phyloP scores from a whole-genome alignment of 2,329 filamentous ascomycete genomes.

The Penicillium brevicompactum region DNA sequence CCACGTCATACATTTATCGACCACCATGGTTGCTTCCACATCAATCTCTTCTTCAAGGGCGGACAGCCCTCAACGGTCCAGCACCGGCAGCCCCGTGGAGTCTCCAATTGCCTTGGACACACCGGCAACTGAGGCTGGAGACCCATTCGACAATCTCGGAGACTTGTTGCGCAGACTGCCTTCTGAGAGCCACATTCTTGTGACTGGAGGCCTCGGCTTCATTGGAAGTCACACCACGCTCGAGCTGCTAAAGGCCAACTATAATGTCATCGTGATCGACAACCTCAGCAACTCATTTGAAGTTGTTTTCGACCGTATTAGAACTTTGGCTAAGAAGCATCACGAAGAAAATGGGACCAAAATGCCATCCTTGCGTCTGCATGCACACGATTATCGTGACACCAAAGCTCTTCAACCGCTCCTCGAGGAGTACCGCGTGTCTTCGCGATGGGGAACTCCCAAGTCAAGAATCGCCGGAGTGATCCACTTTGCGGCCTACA shows the following conservation, averaged over 20 bases:
- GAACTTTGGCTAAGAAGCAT: conserved; percentile 33
- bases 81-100: conserved; percentile 33
- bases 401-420: conserved; percentile 45
- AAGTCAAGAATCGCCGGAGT: conserved; percentile 61
- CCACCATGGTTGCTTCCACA: conserved; percentile 5
- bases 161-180: conserved; percentile 45
- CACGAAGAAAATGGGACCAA: conserved; percentile 42
- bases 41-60: conserved; percentile 22
- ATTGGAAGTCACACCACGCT: conserved; percentile 48
- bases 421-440: conserved; percentile 45
- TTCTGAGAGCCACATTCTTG: conserved; percentile 41
- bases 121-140: conserved; percentile 49
- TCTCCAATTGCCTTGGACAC: conserved; percentile 39
- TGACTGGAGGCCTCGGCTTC: conserved; percentile 46
- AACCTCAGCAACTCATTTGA: conserved; percentile 44
- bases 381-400: conserved; percentile 53
- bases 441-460: conserved; percentile 36
- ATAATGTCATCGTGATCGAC: conserved; percentile 47
- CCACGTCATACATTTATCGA: background rate
- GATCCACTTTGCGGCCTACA: conserved; percentile 71
- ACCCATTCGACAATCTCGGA: conserved; percentile 48
- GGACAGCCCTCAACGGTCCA: conserved; percentile 32
- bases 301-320: conserved; percentile 39
- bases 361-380: conserved; percentile 50
- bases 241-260: conserved; percentile 43